Evolutionary conservation across 1,284 basidiomycete species (phyloP).

Genomic region (Boletellus sp.): DNA sequence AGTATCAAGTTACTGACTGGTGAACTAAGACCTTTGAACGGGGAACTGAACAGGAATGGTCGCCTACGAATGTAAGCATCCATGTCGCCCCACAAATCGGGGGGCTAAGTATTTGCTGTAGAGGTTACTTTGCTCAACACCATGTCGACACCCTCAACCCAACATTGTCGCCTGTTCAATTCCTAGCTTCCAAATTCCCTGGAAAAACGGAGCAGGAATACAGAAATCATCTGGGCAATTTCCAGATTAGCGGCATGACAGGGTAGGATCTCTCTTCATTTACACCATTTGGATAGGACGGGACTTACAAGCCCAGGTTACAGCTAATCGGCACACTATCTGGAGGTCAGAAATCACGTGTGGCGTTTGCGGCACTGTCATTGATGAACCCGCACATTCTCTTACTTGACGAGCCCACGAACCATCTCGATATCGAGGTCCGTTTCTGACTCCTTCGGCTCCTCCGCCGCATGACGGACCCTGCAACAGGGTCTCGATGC

Average conservation of each 20-base stretch:
- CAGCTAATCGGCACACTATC: conserved; percentile 82
- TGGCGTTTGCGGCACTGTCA: conserved; percentile 92
- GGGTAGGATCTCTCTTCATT: conserved; percentile 43
- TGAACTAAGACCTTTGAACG: conserved; percentile 77
- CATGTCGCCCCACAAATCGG: background rate
- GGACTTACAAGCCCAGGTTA: conserved; percentile 42
- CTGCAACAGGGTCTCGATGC: conserved; percentile 82
- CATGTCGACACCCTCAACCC: conserved; percentile 93
- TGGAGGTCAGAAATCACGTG: conserved; percentile 96
- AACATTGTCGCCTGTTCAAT: conserved; percentile 85
- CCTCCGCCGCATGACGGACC: background rate
- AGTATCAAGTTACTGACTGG: conserved; percentile 94
- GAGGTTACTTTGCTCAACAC: conserved; percentile 95
- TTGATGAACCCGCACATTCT: conserved; percentile 87
- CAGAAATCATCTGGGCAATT: conserved; percentile 91
- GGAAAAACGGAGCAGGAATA: conserved; percentile 98
- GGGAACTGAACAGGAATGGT: conserved; percentile 88
- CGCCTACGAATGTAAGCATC: conserved; percentile 76
- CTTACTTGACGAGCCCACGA: conserved; percentile 94
- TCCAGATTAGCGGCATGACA: conserved; percentile 97
- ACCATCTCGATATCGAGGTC: conserved; percentile 94
- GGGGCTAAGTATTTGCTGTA: conserved; percentile 27
- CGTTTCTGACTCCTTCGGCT: conserved; percentile 4
- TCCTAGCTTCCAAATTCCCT: conserved; percentile 88
- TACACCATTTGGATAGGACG: background rate